Evolutionary conservation across 2,329 filamentous ascomycete genomes (phyloP), one percentile per base, ranked within the genome.

Genomic region (Fusarium clavum): DNA sequence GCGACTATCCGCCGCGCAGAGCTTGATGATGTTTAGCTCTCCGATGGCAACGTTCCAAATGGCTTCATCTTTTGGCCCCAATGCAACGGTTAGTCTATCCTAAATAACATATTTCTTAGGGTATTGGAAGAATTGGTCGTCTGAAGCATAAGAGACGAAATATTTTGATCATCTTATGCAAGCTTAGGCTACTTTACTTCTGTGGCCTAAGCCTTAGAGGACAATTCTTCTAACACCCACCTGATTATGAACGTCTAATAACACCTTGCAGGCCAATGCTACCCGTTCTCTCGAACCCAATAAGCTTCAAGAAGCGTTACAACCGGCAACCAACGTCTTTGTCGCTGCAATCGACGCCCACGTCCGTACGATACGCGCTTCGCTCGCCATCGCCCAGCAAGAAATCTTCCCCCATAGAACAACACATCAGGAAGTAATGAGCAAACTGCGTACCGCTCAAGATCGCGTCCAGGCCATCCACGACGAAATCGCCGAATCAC

Each of bases 1-100:
- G n/a, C 73, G 73, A 7, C 67, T 75, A 5, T 76, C 73, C 8
- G 74, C 74, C 18, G 74, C 74, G 4, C 73, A 76, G 61, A 76
- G 74, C 45, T 48, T 76, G 32, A 76, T 76, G 74, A 74, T 76
- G 60, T 76, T 76, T 41, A 76, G 74, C 49, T 76, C 74, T 20
- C 74, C 74, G 5, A 75, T 75, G 74, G 70, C 72, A 24, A 67
- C 72, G n/a, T 76, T 74, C 54, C 74, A 76, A n/a, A 75, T 76
- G 73, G 68, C 69, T 10, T 65, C 74, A 8, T 66, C 70, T n/a
- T 69, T 66, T 38, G 61, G 63, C 5, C 44, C 67, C 9, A 67
- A 56, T 57, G 60, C 57, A 46, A 59, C 66, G 22, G 73, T 75
- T 5, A 57, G 73, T 74, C 25, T 13, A 8, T 5, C 14, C 13